Evolutionary conservation across 1,139 yeast species (phyloP), one percentile per base, ranked within the genome.

Genomic region (Pichia sp.): DNA sequence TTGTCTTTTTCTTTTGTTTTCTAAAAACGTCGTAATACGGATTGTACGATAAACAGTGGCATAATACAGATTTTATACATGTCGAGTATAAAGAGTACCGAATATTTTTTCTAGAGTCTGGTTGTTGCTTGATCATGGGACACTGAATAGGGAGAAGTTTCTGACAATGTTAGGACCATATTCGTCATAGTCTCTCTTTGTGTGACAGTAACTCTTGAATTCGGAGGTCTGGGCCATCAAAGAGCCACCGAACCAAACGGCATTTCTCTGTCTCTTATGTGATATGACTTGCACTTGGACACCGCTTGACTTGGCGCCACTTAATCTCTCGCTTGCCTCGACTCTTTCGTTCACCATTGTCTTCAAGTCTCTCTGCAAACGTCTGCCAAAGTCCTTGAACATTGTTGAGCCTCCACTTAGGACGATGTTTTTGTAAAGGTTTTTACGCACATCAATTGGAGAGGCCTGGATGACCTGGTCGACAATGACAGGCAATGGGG

Each of bases 241-340:
- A 23, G 97, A 88, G 61, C 99, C 99, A 64, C 99, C 99, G 70
- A 92, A 95, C 99, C 99, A 95, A 57, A 95, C 99, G 8, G 99
- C 99, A 67, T 93, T 90, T 70, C 97, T 82, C 76, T 95, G 99
- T 74, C 95, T 88, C 77, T 93, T 90, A 75, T 95, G 99, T 30
- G 96, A 84, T 63, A 95, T 92, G 59, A 95, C 99, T 74, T 89
- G 95, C 55, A 95, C 99, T 57, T 92, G 96, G 50, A 95, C 93
- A 68, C 99, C 99, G 38, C 96, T 88, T 51, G 95, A 85, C 72
- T 86, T 89, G 36, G 92, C 87, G 34, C 90, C 90, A 64, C 93
- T 85, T 59, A 84, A 74, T 64, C 77, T 75, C 72, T 93, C 99
- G 68, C 93, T 86, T 59, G 80, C 77, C 56, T 84, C 84, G 60